These are phyloP conservation scores for Globisporangium irregulare DNA, from an alignment of 352 stramenopile species.

Conservation along the genomic window DNA sequence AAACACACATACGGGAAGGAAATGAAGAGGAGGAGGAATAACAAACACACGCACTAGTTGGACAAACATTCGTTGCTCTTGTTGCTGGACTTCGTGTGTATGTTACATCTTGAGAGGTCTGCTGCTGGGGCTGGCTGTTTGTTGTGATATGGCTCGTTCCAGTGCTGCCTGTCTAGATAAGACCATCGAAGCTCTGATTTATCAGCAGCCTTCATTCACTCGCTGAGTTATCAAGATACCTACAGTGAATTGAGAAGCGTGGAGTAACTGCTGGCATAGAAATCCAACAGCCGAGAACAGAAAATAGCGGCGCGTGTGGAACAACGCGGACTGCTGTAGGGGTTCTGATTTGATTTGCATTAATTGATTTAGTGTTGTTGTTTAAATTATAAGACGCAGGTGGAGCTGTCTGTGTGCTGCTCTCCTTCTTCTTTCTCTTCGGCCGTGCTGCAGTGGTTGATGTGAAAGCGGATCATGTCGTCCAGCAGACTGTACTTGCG, in stretches of 20 bases:
- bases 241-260: neutral
- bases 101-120: no score
- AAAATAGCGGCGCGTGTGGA: neutral
- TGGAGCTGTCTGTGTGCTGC: neutral
- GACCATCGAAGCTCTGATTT: neutral
- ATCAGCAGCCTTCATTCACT: neutral
- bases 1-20: constrained; percentile 7
- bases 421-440: neutral
- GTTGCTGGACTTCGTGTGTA: neutral
- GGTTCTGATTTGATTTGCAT: neutral
- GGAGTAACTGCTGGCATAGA: neutral
- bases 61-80: neutral
- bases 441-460: constrained; percentile 19
- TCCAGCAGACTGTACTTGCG: constrained; percentile 29
- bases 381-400: constrained; percentile 3
- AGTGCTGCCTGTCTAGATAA: neutral
- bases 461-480: constrained; percentile 49
- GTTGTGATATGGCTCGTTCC: no score
- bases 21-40: constrained; percentile 15
- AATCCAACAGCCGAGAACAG: neutral
- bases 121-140: no score
- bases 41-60: neutral
- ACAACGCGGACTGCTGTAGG: neutral
- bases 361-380: neutral
- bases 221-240: neutral